Base-by-base conservation (phyloP, 495 filamentous ascomycete species). In the Aspergillus ostianus region DNA sequence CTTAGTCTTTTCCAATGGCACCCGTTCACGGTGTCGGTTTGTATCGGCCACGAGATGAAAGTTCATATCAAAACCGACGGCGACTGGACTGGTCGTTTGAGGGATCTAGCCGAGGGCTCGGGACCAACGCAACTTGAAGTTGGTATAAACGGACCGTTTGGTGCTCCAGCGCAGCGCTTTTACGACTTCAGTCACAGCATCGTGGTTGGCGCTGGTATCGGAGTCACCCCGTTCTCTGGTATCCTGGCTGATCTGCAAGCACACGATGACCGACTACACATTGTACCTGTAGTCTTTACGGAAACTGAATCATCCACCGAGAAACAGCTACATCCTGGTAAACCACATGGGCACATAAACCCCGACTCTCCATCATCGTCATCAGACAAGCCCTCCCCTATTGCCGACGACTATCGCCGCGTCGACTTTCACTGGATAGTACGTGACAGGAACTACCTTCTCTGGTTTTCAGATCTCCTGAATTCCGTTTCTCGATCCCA, bases 171-270 rank as follows among this genome's bases (percentile, higher is more conserved):
- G 7, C 54, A 56, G 45, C 54, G 54, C 0, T 56, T 56, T 13
- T 56, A 56, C 21, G 41, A 48, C 44, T 56, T 56, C 7, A 56
- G 54, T 4, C 54, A 56, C n/a, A 56, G 54, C n/a, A 56, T 56
- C 17, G 44, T 56, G 4, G 26, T 56, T 2, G 54, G 54, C 41
- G 41, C 54, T 23, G 54, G 54, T 5, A 56, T 56, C 46, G 54
- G 41, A 18, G 54, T 56, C 13, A 52, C 50, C 9, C 50, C 50
- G 12, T 52, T 52, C 26, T 52, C 50, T 6, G 50, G 50, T 0
- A 52, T 52, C 13, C 26, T 52, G 17, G 50, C 50, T 26, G 50
- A 52, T n/a, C 10, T 52, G 23, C 50, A 52, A 13, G 50, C 26
- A 6, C 50, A 32, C n/a, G 50, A 52, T 27, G 50, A 52, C 21